A percentile compares a stretch with the other conserved stretches of the same genome.
Conservation (phyloP, 108 stramenopile genomes). For the Nitzschia sp. region DNA sequence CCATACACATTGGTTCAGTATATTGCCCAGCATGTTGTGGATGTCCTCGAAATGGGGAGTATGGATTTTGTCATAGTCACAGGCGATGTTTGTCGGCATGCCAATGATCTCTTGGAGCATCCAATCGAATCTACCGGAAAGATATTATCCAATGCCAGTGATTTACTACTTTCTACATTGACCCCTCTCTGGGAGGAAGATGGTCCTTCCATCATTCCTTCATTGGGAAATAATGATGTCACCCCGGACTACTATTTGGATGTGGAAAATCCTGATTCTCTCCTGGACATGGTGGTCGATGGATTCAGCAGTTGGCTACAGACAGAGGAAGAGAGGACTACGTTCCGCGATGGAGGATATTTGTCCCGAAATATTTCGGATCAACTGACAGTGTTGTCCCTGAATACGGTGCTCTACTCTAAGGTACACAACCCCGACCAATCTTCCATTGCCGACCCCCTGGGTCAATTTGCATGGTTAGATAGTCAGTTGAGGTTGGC, state of each 20-base stretch:
- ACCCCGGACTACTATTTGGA: conserved; percentile 69
- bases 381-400: conserved; percentile 43
- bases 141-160: conserved; percentile 29
- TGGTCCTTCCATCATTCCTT: conserved; percentile 32
- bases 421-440: conserved; percentile 34
- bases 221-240: conserved; percentile 76
- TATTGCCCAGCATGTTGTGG: conserved; percentile 21
- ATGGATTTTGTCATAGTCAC: conserved; percentile 16
- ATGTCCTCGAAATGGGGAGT: not conserved
- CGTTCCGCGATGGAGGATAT: conserved; percentile 60
- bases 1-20: conserved; percentile 21
- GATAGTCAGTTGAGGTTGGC: conserved; percentile 37
- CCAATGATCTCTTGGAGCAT: conserved; percentile 25
- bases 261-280: conserved; percentile 23
- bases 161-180: conserved; percentile 10
- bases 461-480: conserved; percentile 66
- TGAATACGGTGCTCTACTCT: conserved; percentile 69
- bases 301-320: conserved; percentile 25
- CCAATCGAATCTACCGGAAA: conserved; percentile 28
- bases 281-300: conserved; percentile 21
- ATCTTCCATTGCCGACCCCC: conserved; percentile 50
- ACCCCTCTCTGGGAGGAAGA: not conserved
- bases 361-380: conserved; percentile 46
- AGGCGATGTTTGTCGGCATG: conserved; percentile 54
- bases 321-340: conserved; percentile 27